Base-by-base conservation (phyloP, 1,284 basidiomycete genomes). In the Rhodofomes roseus region DNA sequence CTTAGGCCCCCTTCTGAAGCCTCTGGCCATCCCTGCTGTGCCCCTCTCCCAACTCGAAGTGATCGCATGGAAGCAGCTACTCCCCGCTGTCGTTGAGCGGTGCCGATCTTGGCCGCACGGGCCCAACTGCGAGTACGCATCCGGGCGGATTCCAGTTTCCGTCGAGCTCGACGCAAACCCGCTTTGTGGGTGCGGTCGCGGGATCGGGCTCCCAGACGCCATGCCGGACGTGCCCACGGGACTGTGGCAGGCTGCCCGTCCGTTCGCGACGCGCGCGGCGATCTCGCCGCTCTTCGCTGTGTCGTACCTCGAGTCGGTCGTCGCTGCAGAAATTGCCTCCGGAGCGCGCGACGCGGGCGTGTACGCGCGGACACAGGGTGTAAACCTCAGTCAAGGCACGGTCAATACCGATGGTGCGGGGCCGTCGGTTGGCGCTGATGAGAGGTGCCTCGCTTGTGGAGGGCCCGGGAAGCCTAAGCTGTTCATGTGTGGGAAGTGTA, bases 61-160 rank as follows among this genome's bases (percentile, higher is more conserved):
- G 29, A 57, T 62, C 14, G 73, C 73, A 1, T 85, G 82, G 82
- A 78, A 78, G 56, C 68, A 76, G 56, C 68, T 83, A 9, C 65
- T 84, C 0, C 81, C 81, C 4, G 71, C 73, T 4, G 62, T 81
- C 29, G 75, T 73, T 5, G 83, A 86, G 63, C 78, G 83, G 14
- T 83, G 81, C 60, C 75, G 84, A 23, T 73, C 70, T 0, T 85
- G 84, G 84, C 64, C 65, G 16, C 84, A 86, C 64, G 68, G 63
- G 11, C 20, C 66, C 9, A 68, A 68, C 31, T 86, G 84, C 71
- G 77, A 78, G 65, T 84, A 84, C 66, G 27, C 60, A 4, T 29
- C 46, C 3, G 72, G 73, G 2, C 58, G 39, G 3, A 67, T 76
- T 18, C 76, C 79, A 0, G 62, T 74, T 4, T 67, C 69, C n/a